Conservation (phyloP, 768 basidiomycete species). For the Xerocomellus dryophilus region DNA sequence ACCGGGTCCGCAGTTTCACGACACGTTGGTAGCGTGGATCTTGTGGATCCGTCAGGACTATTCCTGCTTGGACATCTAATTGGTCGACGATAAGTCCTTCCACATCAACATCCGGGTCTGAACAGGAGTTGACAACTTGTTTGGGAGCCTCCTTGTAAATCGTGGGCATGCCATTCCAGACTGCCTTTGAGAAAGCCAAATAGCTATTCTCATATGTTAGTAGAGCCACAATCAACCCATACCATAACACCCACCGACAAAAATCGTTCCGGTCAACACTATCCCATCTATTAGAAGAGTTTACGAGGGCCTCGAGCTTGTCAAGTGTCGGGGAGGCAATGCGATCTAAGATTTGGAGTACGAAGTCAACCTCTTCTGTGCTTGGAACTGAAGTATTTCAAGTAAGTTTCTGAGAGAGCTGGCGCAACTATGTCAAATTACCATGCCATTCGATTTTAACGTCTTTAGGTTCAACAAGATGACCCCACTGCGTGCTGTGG, state of each 20-base stretch:
- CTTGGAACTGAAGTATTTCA: constrained; percentile 38
- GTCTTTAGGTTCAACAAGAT: constrained; percentile 71
- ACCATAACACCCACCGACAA: constrained; percentile 58
- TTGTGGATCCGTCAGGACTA: constrained; percentile 65
- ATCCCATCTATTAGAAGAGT: constrained; percentile 56
- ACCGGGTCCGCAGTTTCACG: constrained; percentile 52
- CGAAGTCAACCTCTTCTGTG: constrained; percentile 69
- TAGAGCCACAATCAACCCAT: not conserved
- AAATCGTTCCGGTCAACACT: constrained; percentile 72
- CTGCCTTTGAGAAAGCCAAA: constrained; percentile 67
- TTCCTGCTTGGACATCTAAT: constrained; percentile 69
- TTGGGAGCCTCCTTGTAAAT: constrained; percentile 59
- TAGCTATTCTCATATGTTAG: constrained; percentile 41
- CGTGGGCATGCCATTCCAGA: constrained; percentile 75
- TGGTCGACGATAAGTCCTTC: constrained; percentile 66
- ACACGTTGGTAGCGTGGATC: constrained; percentile 75
- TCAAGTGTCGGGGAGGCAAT: constrained; percentile 66
- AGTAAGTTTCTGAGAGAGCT: constrained; percentile 11
- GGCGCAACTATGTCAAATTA: constrained; percentile 23
- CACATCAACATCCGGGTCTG: constrained; percentile 61
- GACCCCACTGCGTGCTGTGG: constrained; percentile 77
- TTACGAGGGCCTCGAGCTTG: constrained; percentile 62
- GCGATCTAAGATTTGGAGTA: constrained; percentile 70
- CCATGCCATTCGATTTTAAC: constrained; percentile 89
- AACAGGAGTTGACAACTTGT: constrained; percentile 52